phyloP scores from a whole-genome alignment of 1,139 yeast species.

The Arxiozyma slooffiae region DNA sequence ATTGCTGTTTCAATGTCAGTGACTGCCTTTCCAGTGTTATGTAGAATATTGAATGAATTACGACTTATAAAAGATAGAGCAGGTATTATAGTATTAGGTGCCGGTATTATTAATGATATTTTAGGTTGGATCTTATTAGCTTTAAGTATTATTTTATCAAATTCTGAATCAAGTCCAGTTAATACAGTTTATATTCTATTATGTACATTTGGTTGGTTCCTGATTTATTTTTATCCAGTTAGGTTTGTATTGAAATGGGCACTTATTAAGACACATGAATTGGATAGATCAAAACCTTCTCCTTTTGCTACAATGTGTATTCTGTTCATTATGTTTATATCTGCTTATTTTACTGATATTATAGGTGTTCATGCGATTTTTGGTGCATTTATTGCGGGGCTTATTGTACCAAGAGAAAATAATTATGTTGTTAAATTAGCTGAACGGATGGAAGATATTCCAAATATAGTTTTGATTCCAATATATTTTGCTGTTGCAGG shows the following conservation, averaged over 20 bases:
- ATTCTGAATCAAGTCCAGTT: slow-evolving; percentile 52
- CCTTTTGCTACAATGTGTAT: slow-evolving; percentile 52
- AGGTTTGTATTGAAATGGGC: slow-evolving; percentile 36
- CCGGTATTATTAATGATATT: slow-evolving; percentile 71
- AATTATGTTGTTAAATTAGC: slow-evolving; percentile 60
- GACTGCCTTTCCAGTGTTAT: slow-evolving; percentile 77
- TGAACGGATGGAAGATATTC: slow-evolving; percentile 67
- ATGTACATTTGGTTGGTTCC: slow-evolving; percentile 57
- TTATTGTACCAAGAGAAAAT: slow-evolving; percentile 68
- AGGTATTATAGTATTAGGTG: slow-evolving; percentile 70
- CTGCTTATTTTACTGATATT: slow-evolving; percentile 70
- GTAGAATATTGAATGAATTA: slow-evolving; percentile 65
- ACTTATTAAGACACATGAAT: slow-evolving; percentile 36
- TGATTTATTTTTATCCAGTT: slow-evolving; percentile 45
- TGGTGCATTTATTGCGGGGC: slow-evolving; percentile 72
- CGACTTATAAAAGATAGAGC: slow-evolving; percentile 61
- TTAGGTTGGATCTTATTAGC: slow-evolving; percentile 78
- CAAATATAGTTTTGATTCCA: slow-evolving; percentile 60
- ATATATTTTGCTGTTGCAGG: slow-evolving; percentile 73
- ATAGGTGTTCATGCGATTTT: slow-evolving; percentile 76
- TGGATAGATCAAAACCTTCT: slow-evolving; percentile 49
- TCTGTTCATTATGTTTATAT: slow-evolving; percentile 46
- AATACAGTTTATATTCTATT: slow-evolving; percentile 60
- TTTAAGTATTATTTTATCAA: slow-evolving; percentile 64
- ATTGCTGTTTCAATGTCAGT: slow-evolving; percentile 74